Evolutionary conservation across 768 basidiomycete species (phyloP).

Genomic region (Rhodosporidiobolus sp.): DNA sequence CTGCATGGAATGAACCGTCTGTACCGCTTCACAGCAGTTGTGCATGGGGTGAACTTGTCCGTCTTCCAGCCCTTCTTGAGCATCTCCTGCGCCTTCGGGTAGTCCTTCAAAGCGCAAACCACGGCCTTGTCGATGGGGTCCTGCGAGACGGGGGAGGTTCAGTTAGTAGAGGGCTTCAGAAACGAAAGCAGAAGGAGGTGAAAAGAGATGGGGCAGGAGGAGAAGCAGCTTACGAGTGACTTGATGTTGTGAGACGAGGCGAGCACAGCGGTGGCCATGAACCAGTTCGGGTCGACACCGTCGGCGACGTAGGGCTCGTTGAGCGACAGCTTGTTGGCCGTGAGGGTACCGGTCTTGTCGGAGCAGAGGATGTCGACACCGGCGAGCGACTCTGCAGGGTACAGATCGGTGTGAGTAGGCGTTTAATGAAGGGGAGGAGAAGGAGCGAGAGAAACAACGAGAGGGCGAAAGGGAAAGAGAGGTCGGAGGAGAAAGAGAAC

Average conservation of each 20-base stretch:
- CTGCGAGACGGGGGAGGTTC: too few species aligned
- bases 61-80: constrained; percentile 52
- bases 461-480: too few species aligned
- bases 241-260: constrained; percentile 56
- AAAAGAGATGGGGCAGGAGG: too few species aligned
- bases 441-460: too few species aligned
- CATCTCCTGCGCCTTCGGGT: constrained; percentile 54
- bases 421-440: too few species aligned
- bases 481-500: too few species aligned
- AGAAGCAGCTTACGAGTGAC: too few species aligned
- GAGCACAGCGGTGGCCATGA: constrained; percentile 53
- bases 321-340: constrained; percentile 56
- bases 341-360: constrained; percentile 56
- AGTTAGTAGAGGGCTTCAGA: too few species aligned
- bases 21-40: too few species aligned
- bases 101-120: constrained; percentile 49
- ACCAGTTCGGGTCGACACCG: constrained; percentile 35
- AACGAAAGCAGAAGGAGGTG: too few species aligned
- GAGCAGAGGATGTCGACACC: constrained; percentile 55
- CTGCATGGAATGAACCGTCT: neutral
- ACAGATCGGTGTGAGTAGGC: too few species aligned
- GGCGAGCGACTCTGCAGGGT: constrained; percentile 54
- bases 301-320: constrained; percentile 51
- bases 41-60: constrained; percentile 54
- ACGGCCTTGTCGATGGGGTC: constrained; percentile 57